Percentiles rank a stretch among this genome's conserved stretches.
Evolutionary conservation across 202 grass and related monocot genomes (phyloP).

Genomic region (Zoysia matrella): DNA sequence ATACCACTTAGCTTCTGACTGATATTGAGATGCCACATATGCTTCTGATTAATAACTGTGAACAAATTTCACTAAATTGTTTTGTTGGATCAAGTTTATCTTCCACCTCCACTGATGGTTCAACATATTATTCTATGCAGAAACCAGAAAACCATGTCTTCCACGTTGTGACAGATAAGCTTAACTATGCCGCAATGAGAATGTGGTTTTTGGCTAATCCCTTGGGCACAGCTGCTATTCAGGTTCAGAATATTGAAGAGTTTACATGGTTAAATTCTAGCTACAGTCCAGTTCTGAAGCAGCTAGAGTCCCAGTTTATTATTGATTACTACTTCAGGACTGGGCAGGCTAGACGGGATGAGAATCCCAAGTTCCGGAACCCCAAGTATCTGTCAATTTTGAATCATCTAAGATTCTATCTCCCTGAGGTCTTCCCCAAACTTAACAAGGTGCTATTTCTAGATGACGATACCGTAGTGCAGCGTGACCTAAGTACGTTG

Average conservation of each 20-base stretch:
- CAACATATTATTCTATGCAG: conserved; percentile 49
- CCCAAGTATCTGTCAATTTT: conserved; percentile 89
- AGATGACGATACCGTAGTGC: conserved; percentile 84
- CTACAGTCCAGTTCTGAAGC: conserved; percentile 86
- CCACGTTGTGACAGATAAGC: conserved; percentile 82
- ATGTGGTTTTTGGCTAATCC: conserved; percentile 94
- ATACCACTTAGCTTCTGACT: conserved; percentile 4
- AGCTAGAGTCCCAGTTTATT: conserved; percentile 68
- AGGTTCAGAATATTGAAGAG: conserved; percentile 82
- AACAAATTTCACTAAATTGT: conserved; percentile 3
- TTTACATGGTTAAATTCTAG: conserved; percentile 87
- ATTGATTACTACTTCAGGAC: conserved; percentile 82
- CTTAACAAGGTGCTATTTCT: conserved; percentile 87
- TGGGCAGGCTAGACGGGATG: conserved; percentile 46
- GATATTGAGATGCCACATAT: conserved; percentile 7
- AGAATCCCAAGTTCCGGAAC: conserved; percentile 77
- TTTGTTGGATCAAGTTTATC: background rate
- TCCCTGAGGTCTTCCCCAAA: conserved; percentile 86
- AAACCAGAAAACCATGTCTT: conserved; percentile 74
- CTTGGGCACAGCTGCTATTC: conserved; percentile 59
- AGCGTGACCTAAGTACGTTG: conserved; percentile 73
- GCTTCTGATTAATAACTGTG: conserved; percentile 9
- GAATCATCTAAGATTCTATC: conserved; percentile 91
- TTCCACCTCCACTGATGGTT: conserved; percentile 2
- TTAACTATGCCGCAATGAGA: conserved; percentile 87